phyloP scores from a whole-genome alignment of 2,329 filamentous ascomycete genomes.

The Ophiostoma pallidulum region DNA sequence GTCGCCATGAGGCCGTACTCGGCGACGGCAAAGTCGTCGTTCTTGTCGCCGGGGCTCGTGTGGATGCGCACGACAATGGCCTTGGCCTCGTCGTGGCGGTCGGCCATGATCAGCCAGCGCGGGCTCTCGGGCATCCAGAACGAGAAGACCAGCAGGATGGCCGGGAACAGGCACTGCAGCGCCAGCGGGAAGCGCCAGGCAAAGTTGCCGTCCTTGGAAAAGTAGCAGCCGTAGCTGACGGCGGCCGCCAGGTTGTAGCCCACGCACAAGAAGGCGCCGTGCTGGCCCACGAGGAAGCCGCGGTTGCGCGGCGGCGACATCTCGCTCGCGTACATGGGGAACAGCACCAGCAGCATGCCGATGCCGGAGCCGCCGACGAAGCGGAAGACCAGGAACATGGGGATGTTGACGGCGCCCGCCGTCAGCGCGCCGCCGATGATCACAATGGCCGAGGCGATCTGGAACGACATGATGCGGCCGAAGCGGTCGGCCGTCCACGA shows the following conservation, averaged over 20 bases:
- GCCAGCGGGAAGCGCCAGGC: constrained; percentile 35
- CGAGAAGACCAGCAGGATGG: constrained; percentile 23
- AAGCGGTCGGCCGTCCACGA: constrained; percentile 5
- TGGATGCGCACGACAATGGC: constrained; percentile 25
- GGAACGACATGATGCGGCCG: constrained; percentile 8
- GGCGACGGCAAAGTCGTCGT: constrained; percentile 5
- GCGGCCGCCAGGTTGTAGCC: constrained; percentile 14
- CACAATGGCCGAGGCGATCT: constrained; percentile 1
- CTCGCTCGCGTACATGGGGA: constrained; percentile 20
- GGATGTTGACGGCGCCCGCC: constrained; percentile 23
- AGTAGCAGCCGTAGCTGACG: constrained; percentile 30
- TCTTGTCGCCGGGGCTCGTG: constrained; percentile 19
- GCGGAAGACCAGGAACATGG: constrained; percentile 22
- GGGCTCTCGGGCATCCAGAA: constrained; percentile 7
- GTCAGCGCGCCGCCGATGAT: constrained; percentile 2
- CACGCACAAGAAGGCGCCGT: not conserved
- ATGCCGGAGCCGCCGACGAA: constrained; percentile 13
- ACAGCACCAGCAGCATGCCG: constrained; percentile 21
- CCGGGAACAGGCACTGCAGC: constrained; percentile 31
- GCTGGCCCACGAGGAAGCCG: constrained; percentile 5
- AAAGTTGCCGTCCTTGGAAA: constrained; percentile 23
- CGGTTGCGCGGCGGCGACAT: constrained; percentile 26
- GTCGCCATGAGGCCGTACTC: constrained; percentile 19
- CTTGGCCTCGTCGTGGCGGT: constrained; percentile 30
- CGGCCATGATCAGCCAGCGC: constrained; percentile 24